phyloP scores from a whole-genome alignment of 495 filamentous ascomycete genomes.

The Aspergillus sclerotioniger region DNA sequence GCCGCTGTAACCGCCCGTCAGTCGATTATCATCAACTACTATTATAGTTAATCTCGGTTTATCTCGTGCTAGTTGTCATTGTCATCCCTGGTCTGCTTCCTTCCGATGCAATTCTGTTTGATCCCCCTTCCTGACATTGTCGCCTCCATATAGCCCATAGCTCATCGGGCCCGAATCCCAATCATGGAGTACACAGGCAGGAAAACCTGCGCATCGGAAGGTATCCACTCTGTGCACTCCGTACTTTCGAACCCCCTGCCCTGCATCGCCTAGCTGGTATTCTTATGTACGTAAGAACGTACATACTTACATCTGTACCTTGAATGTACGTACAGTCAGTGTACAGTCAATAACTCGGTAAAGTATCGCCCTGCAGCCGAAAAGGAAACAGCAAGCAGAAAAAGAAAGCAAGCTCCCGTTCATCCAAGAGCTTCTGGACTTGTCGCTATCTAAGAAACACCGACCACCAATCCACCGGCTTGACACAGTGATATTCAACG shows the following conservation, averaged over 20 bases:
- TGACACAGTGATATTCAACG: background rate
- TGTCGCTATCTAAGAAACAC: background rate
- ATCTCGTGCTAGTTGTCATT: background rate
- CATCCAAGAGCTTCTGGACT: background rate
- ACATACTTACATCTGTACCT: background rate
- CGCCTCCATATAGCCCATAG: background rate
- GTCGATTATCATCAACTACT: background rate
- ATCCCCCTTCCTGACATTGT: too few relatives aligned
- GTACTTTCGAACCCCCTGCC: background rate
- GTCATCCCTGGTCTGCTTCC: background rate
- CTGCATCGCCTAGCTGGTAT: background rate
- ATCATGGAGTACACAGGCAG: background rate
- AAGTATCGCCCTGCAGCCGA: background rate
- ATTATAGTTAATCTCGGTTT: background rate
- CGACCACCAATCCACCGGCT: background rate
- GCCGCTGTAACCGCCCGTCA: slow-evolving; percentile 16
- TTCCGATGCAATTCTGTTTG: too few relatives aligned
- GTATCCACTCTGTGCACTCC: background rate
- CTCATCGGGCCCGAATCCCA: background rate
- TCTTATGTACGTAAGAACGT: background rate
- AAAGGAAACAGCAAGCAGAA: too few relatives aligned
- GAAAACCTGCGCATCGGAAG: background rate
- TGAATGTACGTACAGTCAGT: background rate
- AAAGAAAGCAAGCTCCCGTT: background rate
- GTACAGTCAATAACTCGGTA: background rate